These are phyloP conservation scores for Sordariomycetes sp. DNA, from an alignment of 2,329 filamentous ascomycete genomes.

Conservation along the genomic window DNA sequence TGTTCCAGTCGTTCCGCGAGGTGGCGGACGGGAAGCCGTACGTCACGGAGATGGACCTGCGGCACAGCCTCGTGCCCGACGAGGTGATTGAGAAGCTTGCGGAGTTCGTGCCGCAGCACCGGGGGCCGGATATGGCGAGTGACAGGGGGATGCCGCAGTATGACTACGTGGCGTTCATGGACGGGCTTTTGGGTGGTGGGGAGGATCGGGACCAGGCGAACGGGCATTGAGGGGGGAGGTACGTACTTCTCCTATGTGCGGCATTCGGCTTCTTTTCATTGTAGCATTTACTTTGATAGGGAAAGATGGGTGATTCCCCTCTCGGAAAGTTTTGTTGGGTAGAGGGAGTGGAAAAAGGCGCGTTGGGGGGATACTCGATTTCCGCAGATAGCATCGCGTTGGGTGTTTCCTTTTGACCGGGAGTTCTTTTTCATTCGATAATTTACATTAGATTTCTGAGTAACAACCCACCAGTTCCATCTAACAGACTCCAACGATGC, in stretches of 20 bases:
- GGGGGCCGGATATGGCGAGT: constrained; percentile 72
- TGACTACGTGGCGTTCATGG: constrained; percentile 97
- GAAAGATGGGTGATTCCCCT: not conserved
- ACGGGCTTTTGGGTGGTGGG: constrained; percentile 54
- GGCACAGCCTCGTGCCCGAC: constrained; percentile 89
- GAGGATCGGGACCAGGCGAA: not conserved
- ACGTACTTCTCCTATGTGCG: not conserved
- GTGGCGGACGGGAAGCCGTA: constrained; percentile 98
- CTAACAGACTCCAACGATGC: not conserved
- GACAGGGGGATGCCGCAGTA: constrained; percentile 79
- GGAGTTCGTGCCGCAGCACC: constrained; percentile 72
- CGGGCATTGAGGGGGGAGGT: not conserved
- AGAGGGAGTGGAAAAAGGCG: not conserved
- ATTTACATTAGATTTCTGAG: not conserved
- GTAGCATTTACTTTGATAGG: too few species aligned
- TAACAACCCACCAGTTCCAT: not conserved
- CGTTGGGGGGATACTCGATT: not conserved
- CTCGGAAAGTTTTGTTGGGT: not conserved
- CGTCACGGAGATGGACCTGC: constrained; percentile 92
- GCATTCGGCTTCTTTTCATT: not conserved
- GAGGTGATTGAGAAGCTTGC: constrained; percentile 91
- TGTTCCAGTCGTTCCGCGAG: constrained; percentile 94
- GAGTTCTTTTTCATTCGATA: not conserved
- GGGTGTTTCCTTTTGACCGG: not conserved
- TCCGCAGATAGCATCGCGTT: not conserved